Base-by-base conservation (phyloP, 805 yeast genomes). In the Soucietia sequanensis region DNA sequence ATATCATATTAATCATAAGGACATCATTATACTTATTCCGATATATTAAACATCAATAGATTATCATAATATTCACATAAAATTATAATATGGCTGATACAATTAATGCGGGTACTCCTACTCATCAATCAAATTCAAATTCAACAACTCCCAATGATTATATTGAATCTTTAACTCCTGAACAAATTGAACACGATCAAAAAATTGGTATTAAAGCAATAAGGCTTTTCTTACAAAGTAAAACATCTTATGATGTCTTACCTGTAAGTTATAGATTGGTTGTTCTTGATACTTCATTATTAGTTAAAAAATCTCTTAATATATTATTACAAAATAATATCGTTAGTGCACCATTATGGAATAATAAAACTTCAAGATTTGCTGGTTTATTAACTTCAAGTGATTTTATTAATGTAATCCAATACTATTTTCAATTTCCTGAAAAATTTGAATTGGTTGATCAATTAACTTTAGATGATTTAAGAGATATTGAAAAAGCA, bases 281-380 rank as follows among this genome's bases (percentile, higher is more conserved):
- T 37, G 98, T 93, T 30, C 77, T 93, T 50, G 99, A 93, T 58
- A 90, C 98, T 2, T 79, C 96, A 5, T 68, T 93, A 31, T 66
- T 88, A 37, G 95, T 93, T 24, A 90, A 91, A 62, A 88, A 91
- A 56, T 85, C 96, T 4, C 70, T 93, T 52, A 89, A 88, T 45
- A 90, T 95, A 19, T 65, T 93, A 41, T 69, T 93, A 34, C 98
- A 93, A 56, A 93, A 93, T 60, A 86, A 87, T 56, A 88, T 93
- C 52, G 97, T 93, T 21, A 83, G 95, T 35, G 98, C 98, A 4
- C 99, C 99, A 3, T 68, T 93, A 34, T 93, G 99, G 99, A 86
- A 91, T 61, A 83, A 91, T 39, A 77, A 83, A 52, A 64, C 85
- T 11, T 84, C 95, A 11, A 74, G 84, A 51, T 93, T 93, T 68